These are phyloP conservation scores for Penicillium sp. DNA, from an alignment of 2,329 filamentous ascomycete species.

Conservation along the genomic window DNA sequence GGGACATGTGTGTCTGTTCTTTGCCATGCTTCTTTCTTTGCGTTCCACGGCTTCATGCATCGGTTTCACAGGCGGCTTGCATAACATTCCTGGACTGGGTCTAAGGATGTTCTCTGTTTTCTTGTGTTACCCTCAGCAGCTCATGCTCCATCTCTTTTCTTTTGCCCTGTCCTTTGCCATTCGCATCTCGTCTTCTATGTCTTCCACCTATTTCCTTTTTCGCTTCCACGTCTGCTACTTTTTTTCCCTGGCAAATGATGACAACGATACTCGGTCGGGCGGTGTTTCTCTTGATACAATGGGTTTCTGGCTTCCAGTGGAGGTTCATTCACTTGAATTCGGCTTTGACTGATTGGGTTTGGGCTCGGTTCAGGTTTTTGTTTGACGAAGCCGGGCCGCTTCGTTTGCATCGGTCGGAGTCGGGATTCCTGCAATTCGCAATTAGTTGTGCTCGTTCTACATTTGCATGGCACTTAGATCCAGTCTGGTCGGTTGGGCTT, in stretches of 20 bases:
- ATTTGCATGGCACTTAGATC: not conserved
- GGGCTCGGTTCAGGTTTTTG: slow-evolving; percentile 8
- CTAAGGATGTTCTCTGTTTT: slow-evolving; percentile 14
- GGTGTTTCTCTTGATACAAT: slow-evolving; percentile 28
- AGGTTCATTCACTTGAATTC: slow-evolving; percentile 10
- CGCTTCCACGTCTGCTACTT: slow-evolving; percentile 6
- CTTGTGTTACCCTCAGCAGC: slow-evolving; percentile 22
- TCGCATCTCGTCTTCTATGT: not conserved
- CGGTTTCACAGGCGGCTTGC: slow-evolving; percentile 23
- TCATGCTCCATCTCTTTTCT: slow-evolving; percentile 13
- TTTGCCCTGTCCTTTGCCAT: not conserved
- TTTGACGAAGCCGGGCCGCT: slow-evolving; percentile 8
- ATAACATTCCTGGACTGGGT: slow-evolving; percentile 28
- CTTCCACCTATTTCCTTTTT: slow-evolving; percentile 15
- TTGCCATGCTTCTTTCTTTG: slow-evolving; percentile 18
- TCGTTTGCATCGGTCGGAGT: slow-evolving; percentile 34
- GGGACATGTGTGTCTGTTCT: slow-evolving; percentile 11
- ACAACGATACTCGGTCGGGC: slow-evolving; percentile 24
- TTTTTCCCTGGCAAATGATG: slow-evolving; percentile 2
- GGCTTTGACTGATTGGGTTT: slow-evolving; percentile 7
- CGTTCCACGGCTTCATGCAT: slow-evolving; percentile 25
- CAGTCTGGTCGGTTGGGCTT: slow-evolving; percentile 13
- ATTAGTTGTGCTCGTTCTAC: slow-evolving; percentile 18
- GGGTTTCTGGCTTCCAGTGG: slow-evolving; percentile 17
- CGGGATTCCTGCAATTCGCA: slow-evolving; percentile 27